Evolutionary conservation across 192 early-diverging fungal genomes (phyloP).

Genomic region (Coemansia interrupta): DNA sequence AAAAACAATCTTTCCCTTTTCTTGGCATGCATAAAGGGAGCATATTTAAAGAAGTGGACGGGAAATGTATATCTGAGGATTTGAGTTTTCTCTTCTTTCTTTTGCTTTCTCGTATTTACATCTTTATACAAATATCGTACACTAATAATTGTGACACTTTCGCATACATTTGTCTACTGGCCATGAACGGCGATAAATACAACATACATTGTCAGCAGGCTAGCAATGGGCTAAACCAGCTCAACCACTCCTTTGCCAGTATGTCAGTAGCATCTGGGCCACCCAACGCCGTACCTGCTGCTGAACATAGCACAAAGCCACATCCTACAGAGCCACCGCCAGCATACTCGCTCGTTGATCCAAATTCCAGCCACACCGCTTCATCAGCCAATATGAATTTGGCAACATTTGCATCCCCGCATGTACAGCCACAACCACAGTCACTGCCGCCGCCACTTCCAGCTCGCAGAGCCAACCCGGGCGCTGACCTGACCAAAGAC

Average conservation of each 20-base stretch:
- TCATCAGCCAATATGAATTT: neutral
- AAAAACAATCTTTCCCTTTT: too few relatives aligned
- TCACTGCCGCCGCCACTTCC: neutral
- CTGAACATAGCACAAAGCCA: too few relatives aligned
- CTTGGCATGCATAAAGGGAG: too few relatives aligned
- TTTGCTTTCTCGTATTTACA: neutral
- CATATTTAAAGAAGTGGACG: too few relatives aligned
- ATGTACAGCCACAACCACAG: neutral
- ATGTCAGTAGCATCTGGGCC: too few relatives aligned
- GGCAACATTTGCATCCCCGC: neutral
- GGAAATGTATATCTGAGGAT: neutral
- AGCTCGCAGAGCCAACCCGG: neutral
- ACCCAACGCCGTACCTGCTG: too few relatives aligned
- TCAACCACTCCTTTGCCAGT: too few relatives aligned
- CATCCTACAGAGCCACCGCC: conserved; percentile 20
- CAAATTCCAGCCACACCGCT: conserved; percentile 6
- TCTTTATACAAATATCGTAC: neutral
- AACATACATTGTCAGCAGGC: too few relatives aligned
- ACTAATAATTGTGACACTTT: neutral
- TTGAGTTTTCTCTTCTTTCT: neutral
- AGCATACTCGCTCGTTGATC: conserved; percentile 31
- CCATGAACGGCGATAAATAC: too few relatives aligned
- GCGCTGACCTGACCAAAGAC: neutral
- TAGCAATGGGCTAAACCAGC: too few relatives aligned
- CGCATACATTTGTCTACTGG: neutral